Evolutionary conservation across 2,329 filamentous ascomycete genomes (phyloP), one percentile per base, ranked within the genome.

Genomic region (Neopestalotiopsis sp.): DNA sequence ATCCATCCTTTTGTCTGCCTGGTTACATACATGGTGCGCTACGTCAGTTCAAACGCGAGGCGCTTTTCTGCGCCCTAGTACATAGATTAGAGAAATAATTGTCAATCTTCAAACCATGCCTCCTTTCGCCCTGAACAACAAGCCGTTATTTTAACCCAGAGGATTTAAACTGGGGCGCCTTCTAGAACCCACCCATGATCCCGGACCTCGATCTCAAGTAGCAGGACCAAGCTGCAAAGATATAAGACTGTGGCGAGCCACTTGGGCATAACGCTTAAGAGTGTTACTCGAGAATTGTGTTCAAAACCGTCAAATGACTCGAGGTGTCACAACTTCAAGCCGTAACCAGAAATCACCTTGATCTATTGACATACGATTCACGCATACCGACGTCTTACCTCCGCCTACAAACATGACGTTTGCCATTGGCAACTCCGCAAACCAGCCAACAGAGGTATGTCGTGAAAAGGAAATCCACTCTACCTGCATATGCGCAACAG

Each of bases 201-300:
- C 57, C 30, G 14, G 10, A 32, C 30, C 10, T 24, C 13, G 57
- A 59, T 28, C 9, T 30, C 24, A 59, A 34, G 5, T 6, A 30
- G 57, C 10, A 30, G 57, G 24, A 30, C 57, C 24, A 24, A 28
- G 57, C 30, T 59, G 30, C 57, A 59, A 24, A 34, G 17, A 59
- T 59, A 59, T 59, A 59, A 59, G 30, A 34, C 57, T 53, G 24
- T 59, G 57, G 28, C 20, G 24, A 59, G 57, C 57, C 57, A 59
- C 57, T 59, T 24, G 7, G 13, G 30, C 24, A 34, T 59, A 59
- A 59, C 30, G 30, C 30, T n/a, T 59, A 30, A 30, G 57, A 13
- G 57, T 38, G 24, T 59, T 28, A 14, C 24, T 59, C 30, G 20
- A 59, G 30, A 30, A 24, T 30, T 9, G 24, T 14, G 14, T 30